Conservation (phyloP, 768 basidiomycete genomes). For the Boletus rubroflammeus region DNA sequence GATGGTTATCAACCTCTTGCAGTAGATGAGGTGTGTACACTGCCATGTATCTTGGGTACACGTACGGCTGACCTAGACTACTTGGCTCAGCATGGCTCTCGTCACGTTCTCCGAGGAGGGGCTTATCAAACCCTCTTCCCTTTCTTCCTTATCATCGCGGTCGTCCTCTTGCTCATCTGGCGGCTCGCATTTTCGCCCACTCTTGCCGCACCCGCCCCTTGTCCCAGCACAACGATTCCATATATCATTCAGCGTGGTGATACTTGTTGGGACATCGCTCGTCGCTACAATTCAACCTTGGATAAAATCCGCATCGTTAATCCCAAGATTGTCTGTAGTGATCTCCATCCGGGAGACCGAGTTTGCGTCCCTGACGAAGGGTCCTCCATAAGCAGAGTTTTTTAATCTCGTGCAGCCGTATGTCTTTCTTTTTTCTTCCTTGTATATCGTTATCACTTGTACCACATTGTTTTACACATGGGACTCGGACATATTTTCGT, state of each 20-base stretch:
- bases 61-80: constrained; percentile 13
- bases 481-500: not conserved
- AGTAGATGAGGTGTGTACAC: constrained; percentile 45
- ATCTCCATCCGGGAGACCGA: constrained; percentile 54
- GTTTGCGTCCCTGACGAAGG: constrained; percentile 52
- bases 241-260: constrained; percentile 58
- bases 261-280: constrained; percentile 62
- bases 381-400: constrained; percentile 33
- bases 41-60: not conserved
- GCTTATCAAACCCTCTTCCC: constrained; percentile 64
- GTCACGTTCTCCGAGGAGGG: constrained; percentile 33
- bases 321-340: constrained; percentile 50
- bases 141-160: constrained; percentile 68
- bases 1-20: constrained; percentile 58
- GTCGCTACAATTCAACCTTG: constrained; percentile 44
- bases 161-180: constrained; percentile 60
- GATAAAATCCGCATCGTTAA: constrained; percentile 54
- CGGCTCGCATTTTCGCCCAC: constrained; percentile 47
- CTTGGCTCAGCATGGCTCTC: constrained; percentile 31
- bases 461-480: constrained; percentile 9
- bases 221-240: constrained; percentile 35
- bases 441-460: constrained; percentile 19
- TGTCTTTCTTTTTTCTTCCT: not conserved
- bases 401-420: constrained; percentile 8
- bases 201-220: constrained; percentile 21